A percentile compares a stretch with the other conserved stretches of the same genome.
Evolutionary conservation across 2,329 filamentous ascomycete genomes (phyloP).

Genomic region (Chaetomiaceae sp.): DNA sequence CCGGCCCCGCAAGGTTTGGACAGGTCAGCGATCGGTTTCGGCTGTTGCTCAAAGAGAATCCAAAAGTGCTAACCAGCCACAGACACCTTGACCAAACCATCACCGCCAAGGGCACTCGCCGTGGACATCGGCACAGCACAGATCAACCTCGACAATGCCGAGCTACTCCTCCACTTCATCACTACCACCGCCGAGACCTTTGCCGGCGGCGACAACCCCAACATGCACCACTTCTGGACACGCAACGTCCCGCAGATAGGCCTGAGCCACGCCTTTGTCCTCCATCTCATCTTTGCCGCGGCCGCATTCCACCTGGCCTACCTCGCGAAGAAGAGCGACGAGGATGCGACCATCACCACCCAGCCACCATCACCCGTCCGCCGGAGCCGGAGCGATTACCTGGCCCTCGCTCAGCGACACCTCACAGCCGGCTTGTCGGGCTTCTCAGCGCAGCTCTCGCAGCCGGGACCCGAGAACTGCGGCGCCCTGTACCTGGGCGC

Average conservation of each 20-base stretch:
- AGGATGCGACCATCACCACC: neutral
- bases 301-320: slow-evolving; percentile 25
- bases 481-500: slow-evolving; percentile 8
- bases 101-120: neutral
- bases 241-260: slow-evolving; percentile 24
- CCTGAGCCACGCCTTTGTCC: slow-evolving; percentile 24
- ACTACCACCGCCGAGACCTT: slow-evolving; percentile 19
- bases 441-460: slow-evolving; percentile 10
- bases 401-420: slow-evolving; percentile 7
- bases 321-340: neutral
- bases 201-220: slow-evolving; percentile 10
- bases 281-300: slow-evolving; percentile 26
- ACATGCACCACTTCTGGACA: slow-evolving; percentile 20
- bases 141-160: slow-evolving; percentile 23
- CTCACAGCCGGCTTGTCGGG: slow-evolving; percentile 10
- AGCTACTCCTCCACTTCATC: slow-evolving; percentile 28
- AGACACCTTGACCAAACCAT: neutral
- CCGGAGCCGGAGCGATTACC: neutral
- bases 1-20: slow-evolving; percentile 1
- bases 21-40: neutral
- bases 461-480: slow-evolving; percentile 8
- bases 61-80: neutral
- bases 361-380: neutral
- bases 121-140: neutral
- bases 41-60: no score